phyloP scores from a whole-genome alignment of 805 yeast genomes.

The Hanseniaspora singularis region DNA sequence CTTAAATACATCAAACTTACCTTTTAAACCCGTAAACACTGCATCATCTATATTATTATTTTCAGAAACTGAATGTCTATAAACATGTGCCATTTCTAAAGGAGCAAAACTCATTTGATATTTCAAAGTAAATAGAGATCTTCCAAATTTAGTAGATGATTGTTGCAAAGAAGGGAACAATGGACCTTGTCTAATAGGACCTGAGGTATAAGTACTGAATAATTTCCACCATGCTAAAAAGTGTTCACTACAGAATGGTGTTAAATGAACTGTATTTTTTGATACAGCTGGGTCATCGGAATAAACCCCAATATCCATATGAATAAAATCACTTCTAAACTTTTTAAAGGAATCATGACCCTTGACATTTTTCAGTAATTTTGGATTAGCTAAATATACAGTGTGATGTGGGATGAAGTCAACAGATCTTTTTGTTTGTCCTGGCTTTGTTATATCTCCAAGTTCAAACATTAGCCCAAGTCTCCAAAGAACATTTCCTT shows the following conservation, averaged over 20 bases:
- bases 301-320: slow-evolving; percentile 36
- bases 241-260: slow-evolving; percentile 57
- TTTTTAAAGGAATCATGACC: slow-evolving; percentile 50
- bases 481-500: slow-evolving; percentile 64
- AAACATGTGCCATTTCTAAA: slow-evolving; percentile 58
- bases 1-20: slow-evolving; percentile 38
- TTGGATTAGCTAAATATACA: slow-evolving; percentile 48
- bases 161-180: slow-evolving; percentile 43
- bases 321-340: slow-evolving; percentile 53
- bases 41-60: slow-evolving; percentile 4
- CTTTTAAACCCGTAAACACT: slow-evolving; percentile 51
- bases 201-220: slow-evolving; percentile 60
- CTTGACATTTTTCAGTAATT: slow-evolving; percentile 30
- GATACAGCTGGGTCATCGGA: slow-evolving; percentile 29
- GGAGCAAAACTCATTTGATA: slow-evolving; percentile 59
- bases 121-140: slow-evolving; percentile 59
- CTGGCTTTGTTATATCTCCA: slow-evolving; percentile 32
- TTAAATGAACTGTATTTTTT: slow-evolving; percentile 58
- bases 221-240: slow-evolving; percentile 74
- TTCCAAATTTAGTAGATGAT: slow-evolving; percentile 49
- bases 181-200: slow-evolving; percentile 65
- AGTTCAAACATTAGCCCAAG: slow-evolving; percentile 65
- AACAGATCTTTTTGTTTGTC: slow-evolving; percentile 34
- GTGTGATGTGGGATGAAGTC: slow-evolving; percentile 53
- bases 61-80: slow-evolving; percentile 34